phyloP scores from a whole-genome alignment of 352 stramenopile species.

The Pythium phragmiticola region DNA sequence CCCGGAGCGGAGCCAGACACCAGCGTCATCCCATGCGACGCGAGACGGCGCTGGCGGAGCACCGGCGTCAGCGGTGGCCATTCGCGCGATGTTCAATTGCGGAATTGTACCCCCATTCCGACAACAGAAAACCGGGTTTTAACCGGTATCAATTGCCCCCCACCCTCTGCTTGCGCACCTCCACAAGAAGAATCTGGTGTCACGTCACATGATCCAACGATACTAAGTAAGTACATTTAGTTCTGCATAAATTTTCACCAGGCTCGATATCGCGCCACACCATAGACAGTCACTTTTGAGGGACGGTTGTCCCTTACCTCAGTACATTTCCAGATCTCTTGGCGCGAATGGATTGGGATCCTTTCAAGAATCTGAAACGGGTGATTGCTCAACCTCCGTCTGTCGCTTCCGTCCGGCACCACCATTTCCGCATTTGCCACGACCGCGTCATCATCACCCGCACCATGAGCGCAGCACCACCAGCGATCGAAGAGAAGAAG shows the following conservation, averaged over 20 bases:
- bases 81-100: neutral
- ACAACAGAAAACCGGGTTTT: constrained; percentile 1
- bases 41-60: neutral
- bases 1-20: constrained; percentile 41
- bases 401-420: neutral
- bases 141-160: constrained; percentile 12
- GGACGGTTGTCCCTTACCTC: neutral
- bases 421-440: constrained; percentile 2
- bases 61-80: neutral
- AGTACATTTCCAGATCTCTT: constrained; percentile 7
- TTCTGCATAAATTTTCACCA: constrained; percentile 4
- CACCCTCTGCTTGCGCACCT: neutral
- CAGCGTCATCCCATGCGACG: constrained; percentile 38
- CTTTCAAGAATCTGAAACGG: neutral
- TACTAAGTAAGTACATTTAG: constrained; percentile 1
- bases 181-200: constrained; percentile 19
- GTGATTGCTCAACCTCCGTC: constrained; percentile 21
- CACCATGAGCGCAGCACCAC: constrained; percentile 22
- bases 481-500: constrained; percentile 64
- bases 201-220: neutral
- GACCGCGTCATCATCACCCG: neutral
- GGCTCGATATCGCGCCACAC: neutral
- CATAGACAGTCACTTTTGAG: constrained; percentile 10
- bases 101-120: constrained; percentile 5
- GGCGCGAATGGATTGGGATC: neutral